A percentile compares a stretch with the other conserved stretches of the same genome.
These are phyloP conservation scores for Metschnikowia borealis DNA, from an alignment of 805 yeast genomes.

Conservation along the genomic window DNA sequence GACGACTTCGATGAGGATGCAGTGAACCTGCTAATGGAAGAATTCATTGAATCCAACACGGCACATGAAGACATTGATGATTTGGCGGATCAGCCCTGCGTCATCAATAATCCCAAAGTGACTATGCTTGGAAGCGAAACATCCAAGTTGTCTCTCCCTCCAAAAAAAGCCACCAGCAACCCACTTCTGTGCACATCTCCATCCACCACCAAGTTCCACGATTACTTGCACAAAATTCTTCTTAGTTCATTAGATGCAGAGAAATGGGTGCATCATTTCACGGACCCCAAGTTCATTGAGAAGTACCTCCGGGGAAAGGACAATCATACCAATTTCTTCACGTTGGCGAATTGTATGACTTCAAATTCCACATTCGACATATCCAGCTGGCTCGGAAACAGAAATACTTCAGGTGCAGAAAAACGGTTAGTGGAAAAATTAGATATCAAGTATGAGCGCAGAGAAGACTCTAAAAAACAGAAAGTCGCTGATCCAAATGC, in stretches of 20 bases:
- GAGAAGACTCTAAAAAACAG: slow-evolving; percentile 18
- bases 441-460: slow-evolving; percentile 22
- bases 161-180: slow-evolving; percentile 5
- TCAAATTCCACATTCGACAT: slow-evolving; percentile 14
- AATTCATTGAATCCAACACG: slow-evolving; percentile 25
- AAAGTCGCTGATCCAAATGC: slow-evolving; percentile 4
- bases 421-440: slow-evolving; percentile 23
- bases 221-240: slow-evolving; percentile 8
- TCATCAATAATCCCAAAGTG: slow-evolving; percentile 17
- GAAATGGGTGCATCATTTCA: slow-evolving; percentile 8
- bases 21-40: slow-evolving; percentile 28
- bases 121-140: slow-evolving; percentile 16
- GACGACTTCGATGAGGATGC: neutral
- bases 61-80: slow-evolving; percentile 3
- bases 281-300: slow-evolving; percentile 12
- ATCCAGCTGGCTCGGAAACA: slow-evolving; percentile 17
- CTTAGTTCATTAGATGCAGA: slow-evolving; percentile 9
- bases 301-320: slow-evolving; percentile 18
- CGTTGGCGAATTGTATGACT: slow-evolving; percentile 25
- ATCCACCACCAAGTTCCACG: slow-evolving; percentile 25
- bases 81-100: neutral
- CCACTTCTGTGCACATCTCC: slow-evolving; percentile 30
- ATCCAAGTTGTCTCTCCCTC: slow-evolving; percentile 17
- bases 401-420: slow-evolving; percentile 11
- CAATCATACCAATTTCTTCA: slow-evolving; percentile 28